A percentile compares a stretch with the other conserved stretches of the same genome.
These are phyloP conservation scores for Neofusicoccum laricinum DNA, from an alignment of 2,329 filamentous ascomycete genomes.

Conservation along the genomic window DNA sequence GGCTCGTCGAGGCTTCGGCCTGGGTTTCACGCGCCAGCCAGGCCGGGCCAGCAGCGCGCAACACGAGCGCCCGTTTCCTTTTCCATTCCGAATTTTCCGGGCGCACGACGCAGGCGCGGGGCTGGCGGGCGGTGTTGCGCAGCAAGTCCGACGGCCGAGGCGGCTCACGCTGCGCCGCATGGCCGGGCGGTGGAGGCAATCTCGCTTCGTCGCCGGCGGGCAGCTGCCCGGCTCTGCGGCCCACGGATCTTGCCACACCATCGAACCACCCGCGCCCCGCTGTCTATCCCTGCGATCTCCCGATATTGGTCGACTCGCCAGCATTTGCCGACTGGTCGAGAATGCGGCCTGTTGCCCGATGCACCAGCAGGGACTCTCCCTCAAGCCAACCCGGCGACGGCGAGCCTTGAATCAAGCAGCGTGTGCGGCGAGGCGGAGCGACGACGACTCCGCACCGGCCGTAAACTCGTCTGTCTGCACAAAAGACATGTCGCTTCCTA, in stretches of 20 bases:
- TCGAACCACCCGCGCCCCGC: constrained; percentile 6
- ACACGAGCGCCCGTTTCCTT: neutral
- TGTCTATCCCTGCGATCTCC: constrained; percentile 1
- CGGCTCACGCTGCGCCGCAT: neutral
- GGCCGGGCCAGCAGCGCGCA: neutral
- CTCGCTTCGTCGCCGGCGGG: neutral
- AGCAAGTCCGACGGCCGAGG: neutral
- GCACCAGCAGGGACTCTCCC: neutral
- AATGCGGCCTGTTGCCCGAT: neutral
- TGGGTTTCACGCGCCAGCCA: too few species aligned
- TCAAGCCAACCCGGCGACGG: neutral
- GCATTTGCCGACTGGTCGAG: neutral
- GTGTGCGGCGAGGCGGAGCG: neutral
- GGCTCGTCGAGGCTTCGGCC: too few species aligned
- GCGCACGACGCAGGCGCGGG: neutral
- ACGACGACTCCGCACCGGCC: neutral
- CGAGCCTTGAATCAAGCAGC: neutral
- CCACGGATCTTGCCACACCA: neutral
- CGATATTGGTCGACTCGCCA: neutral
- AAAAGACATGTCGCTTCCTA: neutral
- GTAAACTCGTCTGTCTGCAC: neutral
- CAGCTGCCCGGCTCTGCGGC: neutral
- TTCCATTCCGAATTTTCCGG: neutral
- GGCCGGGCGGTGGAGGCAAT: neutral
- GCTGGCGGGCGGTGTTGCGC: neutral